Conservation (phyloP, 306 rosid species). For the Citrullus colocynthis region DNA sequence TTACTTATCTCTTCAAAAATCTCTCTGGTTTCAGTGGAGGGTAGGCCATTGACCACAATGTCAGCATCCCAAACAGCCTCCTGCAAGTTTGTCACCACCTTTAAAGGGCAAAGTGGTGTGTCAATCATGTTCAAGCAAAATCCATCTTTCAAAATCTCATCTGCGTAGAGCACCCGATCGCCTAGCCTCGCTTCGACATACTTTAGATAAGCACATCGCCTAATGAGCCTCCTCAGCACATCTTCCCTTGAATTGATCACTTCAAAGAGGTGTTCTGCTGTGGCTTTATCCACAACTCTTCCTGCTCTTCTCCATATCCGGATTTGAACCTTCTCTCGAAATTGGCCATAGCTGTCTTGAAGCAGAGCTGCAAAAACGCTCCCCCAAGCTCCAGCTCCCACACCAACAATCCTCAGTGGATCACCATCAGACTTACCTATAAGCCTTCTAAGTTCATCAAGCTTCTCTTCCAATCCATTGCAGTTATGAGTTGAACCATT, state of each 20-base stretch:
- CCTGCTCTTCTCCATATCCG: slow-evolving; percentile 88
- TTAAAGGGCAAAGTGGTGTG: slow-evolving; percentile 83
- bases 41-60: slow-evolving; percentile 88
- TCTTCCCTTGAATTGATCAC: slow-evolving; percentile 82
- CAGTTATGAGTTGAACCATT: slow-evolving; percentile 47
- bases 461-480: slow-evolving; percentile 58
- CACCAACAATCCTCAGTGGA: slow-evolving; percentile 76
- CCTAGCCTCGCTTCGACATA: slow-evolving; percentile 94
- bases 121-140: slow-evolving; percentile 90
- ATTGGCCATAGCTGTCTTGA: slow-evolving; percentile 73
- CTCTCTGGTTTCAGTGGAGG: slow-evolving; percentile 79
- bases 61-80: slow-evolving; percentile 99
- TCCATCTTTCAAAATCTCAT: slow-evolving; percentile 88
- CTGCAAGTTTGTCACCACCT: slow-evolving; percentile 87
- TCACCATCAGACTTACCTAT: slow-evolving; percentile 44
- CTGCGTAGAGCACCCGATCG: slow-evolving; percentile 67
- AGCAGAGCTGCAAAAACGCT: slow-evolving; percentile 72
- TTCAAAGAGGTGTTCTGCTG: slow-evolving; percentile 77
- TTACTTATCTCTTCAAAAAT: slow-evolving; percentile 75
- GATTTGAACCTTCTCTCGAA: slow-evolving; percentile 67
- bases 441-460: slow-evolving; percentile 42
- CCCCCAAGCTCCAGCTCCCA: slow-evolving; percentile 98
- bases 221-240: slow-evolving; percentile 71
- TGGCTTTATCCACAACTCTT: slow-evolving; percentile 48
- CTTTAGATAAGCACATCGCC: slow-evolving; percentile 75